Evolutionary conservation across 805 yeast species (phyloP).

Genomic region (Candida andamanensis): DNA sequence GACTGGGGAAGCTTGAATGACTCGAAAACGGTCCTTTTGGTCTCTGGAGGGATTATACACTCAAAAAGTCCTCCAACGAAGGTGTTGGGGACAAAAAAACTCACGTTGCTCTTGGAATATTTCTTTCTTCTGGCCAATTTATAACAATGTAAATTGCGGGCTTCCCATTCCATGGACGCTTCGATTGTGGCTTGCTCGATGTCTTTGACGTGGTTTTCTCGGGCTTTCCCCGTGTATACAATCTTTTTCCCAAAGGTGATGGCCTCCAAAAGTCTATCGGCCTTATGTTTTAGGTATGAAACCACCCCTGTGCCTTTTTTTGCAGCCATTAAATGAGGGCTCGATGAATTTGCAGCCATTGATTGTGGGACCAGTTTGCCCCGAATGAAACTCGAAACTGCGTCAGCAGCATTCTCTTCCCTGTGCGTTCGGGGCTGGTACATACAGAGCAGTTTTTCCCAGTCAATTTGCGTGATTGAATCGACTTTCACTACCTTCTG

Average conservation of each 20-base stretch:
- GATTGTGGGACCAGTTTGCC: constrained; percentile 11
- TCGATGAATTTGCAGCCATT: constrained; percentile 9
- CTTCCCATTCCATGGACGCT: constrained; percentile 19
- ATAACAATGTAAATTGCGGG: constrained; percentile 40
- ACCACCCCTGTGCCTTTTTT: constrained; percentile 1
- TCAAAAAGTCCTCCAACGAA: constrained; percentile 63
- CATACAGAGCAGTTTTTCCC: constrained; percentile 47
- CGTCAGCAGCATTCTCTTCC: too few relatives aligned
- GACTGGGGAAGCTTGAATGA: constrained; percentile 9
- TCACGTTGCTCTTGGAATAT: constrained; percentile 41
- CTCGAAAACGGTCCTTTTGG: constrained; percentile 18
- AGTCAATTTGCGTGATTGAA: constrained; percentile 35
- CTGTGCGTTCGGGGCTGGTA: constrained; percentile 28
- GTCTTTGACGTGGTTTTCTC: constrained; percentile 13
- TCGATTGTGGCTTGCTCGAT: constrained; percentile 14
- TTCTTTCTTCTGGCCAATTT: constrained; percentile 53
- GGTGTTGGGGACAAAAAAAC: constrained; percentile 49
- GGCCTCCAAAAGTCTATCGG: constrained; percentile 16
- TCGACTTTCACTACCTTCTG: constrained; percentile 31
- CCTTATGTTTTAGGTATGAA: constrained; percentile 9
- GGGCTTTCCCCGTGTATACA: constrained; percentile 19
- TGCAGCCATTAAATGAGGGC: constrained; percentile 5
- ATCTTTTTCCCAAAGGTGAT: constrained; percentile 12
- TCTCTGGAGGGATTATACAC: constrained; percentile 35
- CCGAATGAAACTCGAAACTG: too few relatives aligned